These are phyloP conservation scores for Aspergillus avenaceus DNA, from an alignment of 495 filamentous ascomycete genomes.

Conservation along the genomic window DNA sequence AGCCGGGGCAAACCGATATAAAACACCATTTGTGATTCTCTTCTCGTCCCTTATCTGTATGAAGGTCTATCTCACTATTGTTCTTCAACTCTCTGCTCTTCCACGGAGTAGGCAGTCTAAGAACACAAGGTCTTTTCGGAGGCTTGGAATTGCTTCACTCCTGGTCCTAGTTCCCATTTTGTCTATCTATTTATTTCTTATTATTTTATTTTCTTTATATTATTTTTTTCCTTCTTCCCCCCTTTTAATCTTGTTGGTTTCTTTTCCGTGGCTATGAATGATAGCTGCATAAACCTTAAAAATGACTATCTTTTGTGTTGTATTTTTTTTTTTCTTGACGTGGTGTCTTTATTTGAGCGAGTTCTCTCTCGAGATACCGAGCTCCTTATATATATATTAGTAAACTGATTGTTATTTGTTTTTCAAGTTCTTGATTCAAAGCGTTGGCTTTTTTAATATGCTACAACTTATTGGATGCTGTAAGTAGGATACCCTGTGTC, in stretches of 20 bases:
- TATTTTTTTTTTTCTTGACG: constrained; percentile 1
- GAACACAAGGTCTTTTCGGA: not conserved
- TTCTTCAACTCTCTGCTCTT: not conserved
- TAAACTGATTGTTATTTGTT: not conserved
- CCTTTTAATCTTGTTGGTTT: not conserved
- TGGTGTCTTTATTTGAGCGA: not conserved
- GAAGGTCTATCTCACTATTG: constrained; percentile 1
- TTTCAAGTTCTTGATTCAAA: not conserved
- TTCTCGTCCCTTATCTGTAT: not conserved
- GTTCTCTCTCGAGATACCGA: no score
- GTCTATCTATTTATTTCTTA: no score
- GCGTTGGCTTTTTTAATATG: no score
- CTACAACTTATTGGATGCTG: not conserved
- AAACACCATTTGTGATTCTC: not conserved
- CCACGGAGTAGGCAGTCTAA: not conserved
- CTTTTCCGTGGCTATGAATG: no score
- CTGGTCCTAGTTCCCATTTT: no score
- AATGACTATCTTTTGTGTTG: not conserved
- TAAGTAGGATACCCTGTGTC: not conserved
- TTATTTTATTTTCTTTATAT: not conserved
- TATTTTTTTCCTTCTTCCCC: not conserved
- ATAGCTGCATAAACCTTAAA: no score
- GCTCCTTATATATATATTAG: not conserved
- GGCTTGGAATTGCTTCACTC: not conserved
- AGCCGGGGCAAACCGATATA: not conserved